Conservation (phyloP, 2,329 filamentous ascomycete genomes). For the Orbilia javanica region DNA sequence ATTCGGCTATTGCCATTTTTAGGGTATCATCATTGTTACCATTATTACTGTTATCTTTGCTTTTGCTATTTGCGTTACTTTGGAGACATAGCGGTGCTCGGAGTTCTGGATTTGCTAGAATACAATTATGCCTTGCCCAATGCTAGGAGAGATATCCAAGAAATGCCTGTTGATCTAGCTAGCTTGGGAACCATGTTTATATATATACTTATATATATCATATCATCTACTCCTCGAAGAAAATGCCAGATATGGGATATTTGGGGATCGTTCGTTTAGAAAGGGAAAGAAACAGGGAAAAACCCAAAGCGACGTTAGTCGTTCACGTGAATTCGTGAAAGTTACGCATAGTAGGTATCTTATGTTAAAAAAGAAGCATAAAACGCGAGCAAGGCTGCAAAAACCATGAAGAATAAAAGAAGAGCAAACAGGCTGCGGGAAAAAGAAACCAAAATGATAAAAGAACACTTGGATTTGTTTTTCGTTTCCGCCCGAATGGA, state of each 20-base stretch:
- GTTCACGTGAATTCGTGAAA: slow-evolving; percentile 5
- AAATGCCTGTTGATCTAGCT: background rate
- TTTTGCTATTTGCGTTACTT: background rate
- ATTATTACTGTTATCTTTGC: background rate
- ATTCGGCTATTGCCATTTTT: too few species aligned
- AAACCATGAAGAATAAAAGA: background rate
- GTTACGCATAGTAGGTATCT: slow-evolving; percentile 9
- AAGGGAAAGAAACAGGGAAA: background rate
- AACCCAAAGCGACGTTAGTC: background rate
- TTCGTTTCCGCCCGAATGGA: slow-evolving; percentile 5
- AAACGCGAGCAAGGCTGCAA: background rate
- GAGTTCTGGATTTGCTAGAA: slow-evolving; percentile 15
- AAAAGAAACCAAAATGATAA: slow-evolving; percentile 13
- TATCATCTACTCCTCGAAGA: background rate
- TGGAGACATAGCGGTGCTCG: background rate
- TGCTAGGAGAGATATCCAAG: background rate
- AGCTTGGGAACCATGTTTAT: background rate
- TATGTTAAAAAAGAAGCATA: slow-evolving; percentile 1
- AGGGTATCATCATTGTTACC: too few species aligned
- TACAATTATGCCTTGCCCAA: background rate
- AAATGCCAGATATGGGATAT: background rate
- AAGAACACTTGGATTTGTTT: background rate
- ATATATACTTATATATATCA: background rate
- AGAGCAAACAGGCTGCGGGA: slow-evolving; percentile 12
- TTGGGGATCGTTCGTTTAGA: background rate